A percentile compares a stretch with the other conserved stretches of the same genome.
phyloP scores from a whole-genome alignment of 148 eudicot genomes.

The Fallopia convolvulus region DNA sequence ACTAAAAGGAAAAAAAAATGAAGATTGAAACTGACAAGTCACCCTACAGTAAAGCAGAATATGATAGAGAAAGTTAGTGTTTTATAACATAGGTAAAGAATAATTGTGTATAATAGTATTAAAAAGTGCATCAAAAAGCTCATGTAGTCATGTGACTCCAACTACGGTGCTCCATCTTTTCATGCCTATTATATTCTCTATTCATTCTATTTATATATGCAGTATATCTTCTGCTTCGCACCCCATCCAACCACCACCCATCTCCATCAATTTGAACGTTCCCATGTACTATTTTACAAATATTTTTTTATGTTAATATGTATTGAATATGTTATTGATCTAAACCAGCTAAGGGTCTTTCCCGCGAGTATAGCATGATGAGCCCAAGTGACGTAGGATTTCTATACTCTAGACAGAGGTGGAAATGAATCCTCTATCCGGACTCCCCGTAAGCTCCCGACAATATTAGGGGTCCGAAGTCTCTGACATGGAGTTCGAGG shows the following conservation, averaged over 20 bases:
- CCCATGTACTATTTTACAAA: not conserved
- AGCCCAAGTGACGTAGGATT: no score
- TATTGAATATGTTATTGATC: no score
- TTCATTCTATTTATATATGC: not conserved
- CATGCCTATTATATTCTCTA: not conserved
- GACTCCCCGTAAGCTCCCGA: no score
- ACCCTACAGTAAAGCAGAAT: not conserved
- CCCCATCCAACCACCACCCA: not conserved
- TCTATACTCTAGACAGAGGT: no score
- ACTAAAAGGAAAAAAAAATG: no score
- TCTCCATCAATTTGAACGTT: not conserved
- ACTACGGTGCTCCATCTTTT: not conserved
- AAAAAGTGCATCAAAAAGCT: not conserved
- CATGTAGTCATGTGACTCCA: slow-evolving; percentile 2
- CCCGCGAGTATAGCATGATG: no score
- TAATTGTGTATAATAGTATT: not conserved
- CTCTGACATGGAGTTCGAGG: no score
- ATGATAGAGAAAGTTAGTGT: not conserved
- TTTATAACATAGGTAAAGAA: no score
- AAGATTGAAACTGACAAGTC: not conserved
- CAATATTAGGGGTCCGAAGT: no score
- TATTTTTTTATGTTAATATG: no score
- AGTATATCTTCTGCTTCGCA: not conserved
- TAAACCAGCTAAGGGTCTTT: no score
- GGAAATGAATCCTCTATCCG: no score